Percentiles rank a stretch among this genome's conserved stretches.
phyloP scores from a whole-genome alignment of 306 rosid genomes.

The Rosa persica region DNA sequence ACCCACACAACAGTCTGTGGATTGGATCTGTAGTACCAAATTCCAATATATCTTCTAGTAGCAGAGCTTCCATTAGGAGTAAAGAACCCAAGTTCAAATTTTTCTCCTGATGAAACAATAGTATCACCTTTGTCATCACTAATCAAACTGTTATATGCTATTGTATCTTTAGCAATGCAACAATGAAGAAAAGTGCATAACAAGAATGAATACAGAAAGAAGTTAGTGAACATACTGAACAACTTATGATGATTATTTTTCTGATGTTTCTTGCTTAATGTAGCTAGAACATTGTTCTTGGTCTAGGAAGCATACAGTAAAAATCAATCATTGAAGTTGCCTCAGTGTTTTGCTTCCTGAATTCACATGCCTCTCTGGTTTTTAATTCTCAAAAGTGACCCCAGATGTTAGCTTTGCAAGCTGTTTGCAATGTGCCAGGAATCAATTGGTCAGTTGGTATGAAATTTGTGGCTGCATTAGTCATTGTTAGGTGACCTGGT shows the following conservation, averaged over 20 bases:
- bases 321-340: conserved; percentile 13
- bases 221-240: conserved; percentile 33
- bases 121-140: conserved; percentile 39
- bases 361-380: conserved; percentile 20
- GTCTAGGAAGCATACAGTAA: conserved; percentile 23
- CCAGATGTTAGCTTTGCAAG: conserved; percentile 26
- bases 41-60: conserved; percentile 65
- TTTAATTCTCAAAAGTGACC: conserved; percentile 19
- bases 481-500: conserved; percentile 21
- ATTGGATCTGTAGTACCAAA: conserved; percentile 59
- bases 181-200: conserved; percentile 26
- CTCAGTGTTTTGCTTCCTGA: conserved; percentile 24
- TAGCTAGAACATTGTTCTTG: conserved; percentile 26
- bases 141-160: conserved; percentile 33
- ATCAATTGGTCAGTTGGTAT: conserved; percentile 29
- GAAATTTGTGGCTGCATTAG: conserved; percentile 18
- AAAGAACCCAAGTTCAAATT: conserved; percentile 68
- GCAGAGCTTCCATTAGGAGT: conserved; percentile 60
- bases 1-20: conserved; percentile 71
- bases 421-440: conserved; percentile 17
- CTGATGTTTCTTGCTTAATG: conserved; percentile 25
- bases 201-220: conserved; percentile 34
- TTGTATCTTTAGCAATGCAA: conserved; percentile 51
- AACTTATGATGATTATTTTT: conserved; percentile 32
- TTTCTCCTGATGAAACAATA: conserved; percentile 58